Conservation (phyloP, 495 filamentous ascomycete species). For the Hyphodiscus hymeniophilus region DNA sequence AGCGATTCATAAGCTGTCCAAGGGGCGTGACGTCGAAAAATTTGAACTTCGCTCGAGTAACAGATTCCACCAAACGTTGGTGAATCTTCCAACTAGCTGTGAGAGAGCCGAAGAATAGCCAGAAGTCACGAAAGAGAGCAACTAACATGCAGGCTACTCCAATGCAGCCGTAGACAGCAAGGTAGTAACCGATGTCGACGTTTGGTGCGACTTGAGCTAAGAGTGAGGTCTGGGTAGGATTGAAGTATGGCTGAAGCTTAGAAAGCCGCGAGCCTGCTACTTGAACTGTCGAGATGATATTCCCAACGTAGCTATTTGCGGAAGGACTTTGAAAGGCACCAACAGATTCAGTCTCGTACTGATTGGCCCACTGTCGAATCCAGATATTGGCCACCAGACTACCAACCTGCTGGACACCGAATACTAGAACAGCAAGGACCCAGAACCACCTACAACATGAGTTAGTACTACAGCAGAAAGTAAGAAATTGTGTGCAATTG, state of each 20-base stretch:
- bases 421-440: slow-evolving; percentile 62
- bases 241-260: slow-evolving; percentile 20
- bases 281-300: slow-evolving; percentile 16
- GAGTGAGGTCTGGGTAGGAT: slow-evolving; percentile 19
- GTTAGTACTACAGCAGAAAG: slow-evolving; percentile 1
- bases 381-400: slow-evolving; percentile 83
- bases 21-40: slow-evolving; percentile 98
- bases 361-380: slow-evolving; percentile 81
- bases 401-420: slow-evolving; percentile 72
- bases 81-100: slow-evolving; percentile 85
- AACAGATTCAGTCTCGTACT: slow-evolving; percentile 32
- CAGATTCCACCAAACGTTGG: slow-evolving; percentile 61
- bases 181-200: slow-evolving; percentile 77
- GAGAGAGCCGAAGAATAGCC: slow-evolving; percentile 88
- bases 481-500: neutral
- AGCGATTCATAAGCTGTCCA: slow-evolving; percentile 96
- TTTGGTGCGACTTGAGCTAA: slow-evolving; percentile 29
- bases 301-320: slow-evolving; percentile 13
- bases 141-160: slow-evolving; percentile 64
- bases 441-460: slow-evolving; percentile 60
- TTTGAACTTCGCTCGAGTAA: slow-evolving; percentile 85
- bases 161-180: slow-evolving; percentile 73
- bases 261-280: slow-evolving; percentile 10
- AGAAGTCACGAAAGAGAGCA: slow-evolving; percentile 70
- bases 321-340: slow-evolving; percentile 6